Base-by-base conservation (phyloP, 2,329 filamentous ascomycete species). In the Fusarium sambucinum region DNA sequence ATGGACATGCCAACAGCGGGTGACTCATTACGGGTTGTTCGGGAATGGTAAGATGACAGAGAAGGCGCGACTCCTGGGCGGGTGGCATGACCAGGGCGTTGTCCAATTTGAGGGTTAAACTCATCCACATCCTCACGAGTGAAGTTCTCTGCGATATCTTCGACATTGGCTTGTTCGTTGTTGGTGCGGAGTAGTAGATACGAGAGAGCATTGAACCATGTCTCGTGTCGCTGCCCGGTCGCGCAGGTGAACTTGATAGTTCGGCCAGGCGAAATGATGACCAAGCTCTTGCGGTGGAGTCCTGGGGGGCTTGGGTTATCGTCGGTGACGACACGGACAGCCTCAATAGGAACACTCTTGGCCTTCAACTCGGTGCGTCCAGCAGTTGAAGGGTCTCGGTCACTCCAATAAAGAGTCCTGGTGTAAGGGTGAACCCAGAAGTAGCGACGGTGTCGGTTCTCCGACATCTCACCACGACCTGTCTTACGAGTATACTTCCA, bases 341-440 rank as follows among this genome's bases (percentile, higher is more conserved):
- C 92, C 79, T 97, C 94, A 72, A 99, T 98, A 17, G 92, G 89
- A 45, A 98, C 92, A 78, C 93, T 97, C 89, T 98, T 98, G 84
- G 83, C 87, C 73, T 84, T 85, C 56, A 95, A 82, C 80, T 97
- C 92, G 13, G 87, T 82, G 66, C 91, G 89, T n/a, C 92, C 92
- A 46, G 90, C 92, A 46, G 85, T 86, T 30, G 92, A 90, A 9
- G 96, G 96, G 77, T 98, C 94, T 55, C 90, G 86, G 70, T 97
- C 92, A 77, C 94, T 97, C 96, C 96, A 99, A 84, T 98, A 98
- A 73, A 99, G 80, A 7, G 95, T 97, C 50, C 94, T 89, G 5
- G 95, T 99, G 80, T 98, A 99, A 0, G 96, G 96, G 77, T 99
- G 96, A 23, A 99, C 93, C 96, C 96, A 99, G 86, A 99, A 99